Conservation (phyloP, 352 stramenopile genomes). For the Pseudoperonospora humuli region DNA sequence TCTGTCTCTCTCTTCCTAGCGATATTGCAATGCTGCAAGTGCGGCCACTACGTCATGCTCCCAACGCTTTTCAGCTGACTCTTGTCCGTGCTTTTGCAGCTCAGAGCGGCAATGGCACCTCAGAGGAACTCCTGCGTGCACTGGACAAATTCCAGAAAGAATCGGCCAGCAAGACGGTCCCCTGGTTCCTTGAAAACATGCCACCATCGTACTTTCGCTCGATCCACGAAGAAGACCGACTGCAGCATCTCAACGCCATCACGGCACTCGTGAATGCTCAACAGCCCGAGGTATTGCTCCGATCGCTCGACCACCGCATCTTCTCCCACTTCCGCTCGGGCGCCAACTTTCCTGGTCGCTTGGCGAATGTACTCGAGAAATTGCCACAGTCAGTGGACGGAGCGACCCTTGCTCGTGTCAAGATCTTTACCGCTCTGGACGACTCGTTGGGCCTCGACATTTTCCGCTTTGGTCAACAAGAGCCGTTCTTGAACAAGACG, state of each 20-base stretch:
- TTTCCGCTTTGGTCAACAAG: conserved; percentile 77
- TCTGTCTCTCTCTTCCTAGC: conserved; percentile 19
- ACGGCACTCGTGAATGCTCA: conserved; percentile 65
- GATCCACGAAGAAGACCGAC: conserved; percentile 70
- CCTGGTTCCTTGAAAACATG: conserved; percentile 88
- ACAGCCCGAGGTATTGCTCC: conserved; percentile 74
- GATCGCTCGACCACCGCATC: conserved; percentile 58
- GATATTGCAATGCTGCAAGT: conserved; percentile 35
- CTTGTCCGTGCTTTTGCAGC: conserved; percentile 38
- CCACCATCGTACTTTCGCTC: conserved; percentile 85
- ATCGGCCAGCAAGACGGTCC: conserved; percentile 60
- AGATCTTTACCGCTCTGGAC: conserved; percentile 86
- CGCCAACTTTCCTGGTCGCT: conserved; percentile 59
- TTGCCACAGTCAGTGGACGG: conserved; percentile 56
- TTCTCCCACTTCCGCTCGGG: conserved; percentile 82
- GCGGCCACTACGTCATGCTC: conserved; percentile 20
- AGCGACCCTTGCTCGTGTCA: conserved; percentile 71
- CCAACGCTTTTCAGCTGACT: too few species aligned
- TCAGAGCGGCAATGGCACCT: conserved; percentile 26
- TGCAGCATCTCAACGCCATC: conserved; percentile 86
- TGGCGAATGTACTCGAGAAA: conserved; percentile 64
- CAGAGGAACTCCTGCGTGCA: conserved; percentile 40
- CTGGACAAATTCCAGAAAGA: conserved; percentile 69
- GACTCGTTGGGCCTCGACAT: conserved; percentile 81
- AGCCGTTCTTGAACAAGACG: conserved; percentile 59